These are phyloP conservation scores for Clonostachys rosea DNA, from an alignment of 2,329 filamentous ascomycete species.

Conservation along the genomic window DNA sequence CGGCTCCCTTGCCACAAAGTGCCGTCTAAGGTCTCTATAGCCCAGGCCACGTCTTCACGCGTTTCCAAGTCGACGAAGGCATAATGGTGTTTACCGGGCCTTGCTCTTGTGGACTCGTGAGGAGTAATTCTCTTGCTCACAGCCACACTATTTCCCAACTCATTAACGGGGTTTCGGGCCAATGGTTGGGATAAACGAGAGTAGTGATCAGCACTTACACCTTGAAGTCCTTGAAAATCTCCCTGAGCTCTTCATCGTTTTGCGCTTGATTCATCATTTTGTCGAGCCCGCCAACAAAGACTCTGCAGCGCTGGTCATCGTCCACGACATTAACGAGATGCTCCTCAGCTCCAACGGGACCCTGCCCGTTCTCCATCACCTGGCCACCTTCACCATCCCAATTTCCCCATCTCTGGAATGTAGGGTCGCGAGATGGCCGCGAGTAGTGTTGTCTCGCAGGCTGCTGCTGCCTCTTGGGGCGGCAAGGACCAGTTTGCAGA, in stretches of 20 bases:
- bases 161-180: constrained; percentile 11
- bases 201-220: constrained; percentile 20
- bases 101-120: constrained; percentile 46
- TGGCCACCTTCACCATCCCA: constrained; percentile 21
- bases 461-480: constrained; percentile 38
- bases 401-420: constrained; percentile 37
- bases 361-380: constrained; percentile 10
- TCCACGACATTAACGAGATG: constrained; percentile 22
- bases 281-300: constrained; percentile 47
- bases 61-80: constrained; percentile 61
- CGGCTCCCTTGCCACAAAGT: constrained; percentile 12
- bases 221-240: constrained; percentile 40
- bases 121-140: constrained; percentile 53
- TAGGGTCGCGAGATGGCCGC: constrained; percentile 9
- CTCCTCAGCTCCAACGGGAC: constrained; percentile 15
- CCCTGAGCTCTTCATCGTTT: constrained; percentile 37
- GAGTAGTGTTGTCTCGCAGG: not conserved
- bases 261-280: constrained; percentile 41
- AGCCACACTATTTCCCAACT: constrained; percentile 8
- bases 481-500: constrained; percentile 61
- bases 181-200: not conserved
- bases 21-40: constrained; percentile 36
- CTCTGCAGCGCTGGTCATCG: constrained; percentile 25
- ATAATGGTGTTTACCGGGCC: constrained; percentile 54
- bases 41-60: constrained; percentile 45